A percentile compares a stretch with the other conserved stretches of the same genome.
Evolutionary conservation across 2,329 filamentous ascomycete genomes (phyloP).

Genomic region (Ascochyta clinopodiicola): DNA sequence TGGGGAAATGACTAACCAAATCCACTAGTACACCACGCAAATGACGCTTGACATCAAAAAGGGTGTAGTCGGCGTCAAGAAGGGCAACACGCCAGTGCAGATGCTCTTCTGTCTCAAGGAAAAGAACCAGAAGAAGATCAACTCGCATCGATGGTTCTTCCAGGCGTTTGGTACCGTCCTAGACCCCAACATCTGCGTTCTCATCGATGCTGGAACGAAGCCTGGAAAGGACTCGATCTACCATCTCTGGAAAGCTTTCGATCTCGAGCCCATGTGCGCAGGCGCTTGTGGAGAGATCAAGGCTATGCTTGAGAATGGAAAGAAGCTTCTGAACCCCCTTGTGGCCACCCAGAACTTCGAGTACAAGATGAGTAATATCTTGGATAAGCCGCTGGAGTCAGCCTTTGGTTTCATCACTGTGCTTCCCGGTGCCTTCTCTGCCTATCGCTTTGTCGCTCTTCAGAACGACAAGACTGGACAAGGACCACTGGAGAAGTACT

Average conservation of each 20-base stretch:
- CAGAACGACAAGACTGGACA: conserved; percentile 97
- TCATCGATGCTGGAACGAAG: conserved; percentile 94
- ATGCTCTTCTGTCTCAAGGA: conserved; percentile 98
- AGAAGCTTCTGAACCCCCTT: conserved; percentile 88
- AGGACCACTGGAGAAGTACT: conserved; percentile 95
- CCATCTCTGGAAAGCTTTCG: conserved; percentile 97
- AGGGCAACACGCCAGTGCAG: conserved; percentile 86
- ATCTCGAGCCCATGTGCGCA: conserved; percentile 95
- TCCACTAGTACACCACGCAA: conserved; percentile 74
- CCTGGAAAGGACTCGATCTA: conserved; percentile 95
- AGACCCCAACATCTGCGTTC: conserved; percentile 94
- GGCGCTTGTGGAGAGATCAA: conserved; percentile 99
- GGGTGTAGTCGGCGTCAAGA: conserved; percentile 82
- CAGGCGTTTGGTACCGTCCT: conserved; percentile 91
- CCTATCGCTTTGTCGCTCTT: conserved; percentile 90
- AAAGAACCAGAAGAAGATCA: conserved; percentile 99
- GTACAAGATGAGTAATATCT: conserved; percentile 99
- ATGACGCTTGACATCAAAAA: conserved; percentile 90
- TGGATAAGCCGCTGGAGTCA: conserved; percentile 96
- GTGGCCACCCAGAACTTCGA: conserved; percentile 98
- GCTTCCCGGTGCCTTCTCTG: conserved; percentile 96
- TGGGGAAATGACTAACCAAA: conserved; percentile 21
- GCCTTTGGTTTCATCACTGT: conserved; percentile 98
- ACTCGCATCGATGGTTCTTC: conserved; percentile 99
- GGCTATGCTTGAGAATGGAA: conserved; percentile 89